Conservation (phyloP, 2,329 filamentous ascomycete genomes). For the Fusarium ambrosium region DNA sequence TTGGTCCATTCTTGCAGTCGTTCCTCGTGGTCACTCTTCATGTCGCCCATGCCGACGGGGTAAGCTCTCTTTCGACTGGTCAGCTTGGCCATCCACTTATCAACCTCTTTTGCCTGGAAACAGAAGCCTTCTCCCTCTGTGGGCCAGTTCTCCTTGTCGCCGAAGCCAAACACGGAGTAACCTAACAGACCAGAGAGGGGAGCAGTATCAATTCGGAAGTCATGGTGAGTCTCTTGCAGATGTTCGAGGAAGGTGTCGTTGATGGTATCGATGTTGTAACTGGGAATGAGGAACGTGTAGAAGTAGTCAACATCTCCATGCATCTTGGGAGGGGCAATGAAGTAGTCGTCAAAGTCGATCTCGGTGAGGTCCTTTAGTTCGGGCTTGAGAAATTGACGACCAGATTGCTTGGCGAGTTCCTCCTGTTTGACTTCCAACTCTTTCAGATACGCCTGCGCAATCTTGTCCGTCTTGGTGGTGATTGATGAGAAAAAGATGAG, state of each 20-base stretch:
- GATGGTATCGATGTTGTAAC: conserved; percentile 95
- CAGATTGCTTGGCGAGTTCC: conserved; percentile 57
- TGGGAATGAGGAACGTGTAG: conserved; percentile 88
- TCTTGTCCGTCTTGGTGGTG: conserved; percentile 84
- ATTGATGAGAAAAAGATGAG: conserved; percentile 92
- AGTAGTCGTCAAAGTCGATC: conserved; percentile 93
- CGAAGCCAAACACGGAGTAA: conserved; percentile 95
- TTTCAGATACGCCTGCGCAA: conserved; percentile 74
- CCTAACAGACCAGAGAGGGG: conserved; percentile 82
- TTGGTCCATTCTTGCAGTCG: conserved; percentile 82
- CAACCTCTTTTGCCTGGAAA: conserved; percentile 89
- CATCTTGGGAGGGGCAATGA: conserved; percentile 79
- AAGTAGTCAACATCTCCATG: conserved; percentile 73
- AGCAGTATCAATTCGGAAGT: conserved; percentile 94
- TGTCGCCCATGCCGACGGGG: conserved; percentile 89
- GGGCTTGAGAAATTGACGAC: conserved; percentile 65
- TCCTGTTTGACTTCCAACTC: conserved; percentile 67
- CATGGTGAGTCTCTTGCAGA: conserved; percentile 91
- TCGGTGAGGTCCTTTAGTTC: conserved; percentile 84
- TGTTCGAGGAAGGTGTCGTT: conserved; percentile 90
- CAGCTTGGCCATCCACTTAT: conserved; percentile 97
- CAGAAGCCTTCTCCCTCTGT: conserved; percentile 93
- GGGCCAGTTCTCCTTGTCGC: conserved; percentile 92
- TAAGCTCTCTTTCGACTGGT: conserved; percentile 89
- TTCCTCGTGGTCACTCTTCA: conserved; percentile 77